Conservation (phyloP, 108 stramenopile genomes). For the Nannochloropsis gaditana region DNA sequence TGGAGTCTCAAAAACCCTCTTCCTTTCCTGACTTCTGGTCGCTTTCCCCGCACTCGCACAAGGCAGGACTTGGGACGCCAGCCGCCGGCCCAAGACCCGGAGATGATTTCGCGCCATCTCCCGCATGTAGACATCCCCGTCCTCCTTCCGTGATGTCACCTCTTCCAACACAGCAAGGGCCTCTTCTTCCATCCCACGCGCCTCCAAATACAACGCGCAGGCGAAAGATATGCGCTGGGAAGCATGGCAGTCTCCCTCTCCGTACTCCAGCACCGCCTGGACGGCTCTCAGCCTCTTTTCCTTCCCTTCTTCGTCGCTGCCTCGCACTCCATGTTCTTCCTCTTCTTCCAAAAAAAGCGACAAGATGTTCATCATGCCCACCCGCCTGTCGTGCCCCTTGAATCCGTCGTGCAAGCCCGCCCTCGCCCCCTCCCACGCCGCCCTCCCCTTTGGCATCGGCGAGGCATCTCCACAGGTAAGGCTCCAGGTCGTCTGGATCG, state of each 20-base stretch:
- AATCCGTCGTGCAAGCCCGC: not conserved
- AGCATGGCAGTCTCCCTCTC: not conserved
- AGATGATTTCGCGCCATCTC: not conserved
- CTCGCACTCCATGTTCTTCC: not conserved
- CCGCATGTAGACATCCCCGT: not conserved
- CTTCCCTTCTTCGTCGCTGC: not conserved
- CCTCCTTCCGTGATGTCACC: not conserved
- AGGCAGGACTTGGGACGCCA: not conserved
- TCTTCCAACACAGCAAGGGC: not conserved
- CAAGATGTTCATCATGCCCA: not conserved
- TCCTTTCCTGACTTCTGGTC: too few relatives aligned
- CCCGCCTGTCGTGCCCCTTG: not conserved
- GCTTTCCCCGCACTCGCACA: too few relatives aligned
- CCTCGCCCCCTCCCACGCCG: not conserved
- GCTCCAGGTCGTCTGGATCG: not conserved
- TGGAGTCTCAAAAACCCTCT: not conserved
- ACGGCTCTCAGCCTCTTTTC: not conserved
- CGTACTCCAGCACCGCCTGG: not conserved
- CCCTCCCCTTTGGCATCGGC: not conserved
- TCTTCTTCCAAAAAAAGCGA: not conserved
- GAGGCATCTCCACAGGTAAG: not conserved
- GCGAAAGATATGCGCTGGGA: not conserved
- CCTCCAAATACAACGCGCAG: not conserved
- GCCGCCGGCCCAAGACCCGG: not conserved
- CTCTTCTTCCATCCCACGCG: constrained; percentile 10